Conservation (phyloP, 1,284 basidiomycete species). For the Cystobasidium sp. region DNA sequence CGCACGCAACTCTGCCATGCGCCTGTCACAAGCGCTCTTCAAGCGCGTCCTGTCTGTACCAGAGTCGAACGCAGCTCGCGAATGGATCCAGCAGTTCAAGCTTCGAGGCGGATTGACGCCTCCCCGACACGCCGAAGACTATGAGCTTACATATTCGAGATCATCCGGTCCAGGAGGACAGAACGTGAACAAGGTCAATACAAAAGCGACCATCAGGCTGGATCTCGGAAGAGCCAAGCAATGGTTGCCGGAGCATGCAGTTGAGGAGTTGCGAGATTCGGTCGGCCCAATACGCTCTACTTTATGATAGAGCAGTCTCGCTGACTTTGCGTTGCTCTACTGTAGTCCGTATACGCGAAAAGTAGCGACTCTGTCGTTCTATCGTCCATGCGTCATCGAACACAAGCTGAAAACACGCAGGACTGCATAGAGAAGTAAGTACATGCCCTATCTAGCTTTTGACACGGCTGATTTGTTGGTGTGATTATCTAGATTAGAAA, state of each 20-base stretch:
- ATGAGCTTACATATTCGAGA: slow-evolving; percentile 47
- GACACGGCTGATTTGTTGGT: not conserved
- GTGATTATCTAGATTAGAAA: slow-evolving; percentile 1
- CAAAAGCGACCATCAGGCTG: slow-evolving; percentile 50
- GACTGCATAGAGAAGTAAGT: slow-evolving; percentile 37
- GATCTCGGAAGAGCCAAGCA: slow-evolving; percentile 38
- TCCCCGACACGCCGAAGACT: slow-evolving; percentile 38
- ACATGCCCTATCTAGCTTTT: not conserved
- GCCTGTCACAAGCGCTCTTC: slow-evolving; percentile 3
- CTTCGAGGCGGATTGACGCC: slow-evolving; percentile 26
- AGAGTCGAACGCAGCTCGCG: slow-evolving; percentile 14
- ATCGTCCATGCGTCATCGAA: slow-evolving; percentile 41
- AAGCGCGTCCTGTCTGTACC: slow-evolving; percentile 22
- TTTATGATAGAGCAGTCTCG: not conserved
- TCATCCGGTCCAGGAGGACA: slow-evolving; percentile 52
- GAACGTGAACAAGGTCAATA: slow-evolving; percentile 53
- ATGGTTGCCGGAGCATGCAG: slow-evolving; percentile 34
- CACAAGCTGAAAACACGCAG: slow-evolving; percentile 34
- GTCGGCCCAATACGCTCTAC: not conserved
- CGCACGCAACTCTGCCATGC: not conserved
- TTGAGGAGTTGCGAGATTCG: slow-evolving; percentile 7
- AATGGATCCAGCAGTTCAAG: slow-evolving; percentile 33
- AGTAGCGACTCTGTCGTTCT: slow-evolving; percentile 24
- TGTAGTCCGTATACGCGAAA: slow-evolving; percentile 30
- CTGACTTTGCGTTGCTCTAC: not conserved